These are phyloP conservation scores for Candida tetrigidarum DNA, from an alignment of 1,139 yeast species.

Conservation along the genomic window DNA sequence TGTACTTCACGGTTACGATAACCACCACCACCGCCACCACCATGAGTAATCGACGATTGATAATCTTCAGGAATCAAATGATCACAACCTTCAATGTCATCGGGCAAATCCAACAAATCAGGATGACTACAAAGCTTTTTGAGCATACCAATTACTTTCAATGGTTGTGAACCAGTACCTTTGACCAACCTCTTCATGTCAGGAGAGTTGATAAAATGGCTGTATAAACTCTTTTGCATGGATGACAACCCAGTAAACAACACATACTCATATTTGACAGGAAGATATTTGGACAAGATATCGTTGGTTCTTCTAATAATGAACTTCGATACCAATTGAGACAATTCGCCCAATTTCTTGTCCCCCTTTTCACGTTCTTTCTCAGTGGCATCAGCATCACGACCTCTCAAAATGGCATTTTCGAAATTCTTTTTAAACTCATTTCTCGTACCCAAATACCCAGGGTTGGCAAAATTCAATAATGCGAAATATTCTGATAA, in stretches of 20 bases:
- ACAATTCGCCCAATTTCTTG: conserved; percentile 67
- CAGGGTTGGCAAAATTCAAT: conserved; percentile 93
- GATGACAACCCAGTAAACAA: conserved; percentile 85
- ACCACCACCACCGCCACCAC: conserved; percentile 10
- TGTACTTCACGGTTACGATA: conserved; percentile 56
- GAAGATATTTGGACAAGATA: conserved; percentile 88
- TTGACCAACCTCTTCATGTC: conserved; percentile 72
- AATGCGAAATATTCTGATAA: conserved; percentile 92
- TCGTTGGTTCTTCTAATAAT: conserved; percentile 97
- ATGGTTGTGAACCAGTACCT: conserved; percentile 80
- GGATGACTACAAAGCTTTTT: conserved; percentile 96
- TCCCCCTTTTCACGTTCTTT: conserved; percentile 77
- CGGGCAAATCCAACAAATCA: conserved; percentile 74
- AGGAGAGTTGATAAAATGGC: conserved; percentile 79
- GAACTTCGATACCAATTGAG: conserved; percentile 80
- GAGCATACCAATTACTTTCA: conserved; percentile 86
- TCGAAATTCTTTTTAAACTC: conserved; percentile 91
- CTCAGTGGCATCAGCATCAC: conserved; percentile 92
- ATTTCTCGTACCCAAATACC: conserved; percentile 78
- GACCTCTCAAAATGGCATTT: conserved; percentile 74
- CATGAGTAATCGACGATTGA: conserved; percentile 34
- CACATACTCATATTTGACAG: conserved; percentile 95
- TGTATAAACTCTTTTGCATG: conserved; percentile 72
- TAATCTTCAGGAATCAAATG: conserved; percentile 77
- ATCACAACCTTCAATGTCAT: conserved; percentile 73